Base-by-base conservation (phyloP, 2,329 filamentous ascomycete species). In the Endoconidiophora laricicola region DNA sequence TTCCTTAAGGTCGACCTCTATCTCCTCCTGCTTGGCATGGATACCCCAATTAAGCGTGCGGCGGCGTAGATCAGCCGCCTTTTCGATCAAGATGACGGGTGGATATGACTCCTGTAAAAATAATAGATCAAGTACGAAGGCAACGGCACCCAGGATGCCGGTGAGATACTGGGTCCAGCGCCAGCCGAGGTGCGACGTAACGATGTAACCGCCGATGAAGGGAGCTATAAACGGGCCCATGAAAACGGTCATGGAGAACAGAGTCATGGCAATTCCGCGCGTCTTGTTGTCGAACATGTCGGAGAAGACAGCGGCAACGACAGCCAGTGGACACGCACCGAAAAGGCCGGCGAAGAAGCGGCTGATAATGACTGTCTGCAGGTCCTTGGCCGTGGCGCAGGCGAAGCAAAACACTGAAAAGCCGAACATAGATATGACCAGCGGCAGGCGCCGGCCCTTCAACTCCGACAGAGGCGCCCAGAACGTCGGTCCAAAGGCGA, bases 331-430 rank as follows among this genome's bases (percentile, higher is more conserved):
- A 53, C 76, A 80, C 47, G 79, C 80, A 24, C 81, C 82, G 55
- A 82, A 82, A 60, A 83, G 81, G 45, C 84, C 83, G 53, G 68
- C 67, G 57, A 87, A 83, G 66, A 90, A 85, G 12, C 84, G 77
- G 58, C 77, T 79, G 52, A 87, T 72, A 22, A 84, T 67, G 18
- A 90, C 67, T 0, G 80, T 79, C 58, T 81, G 78, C 43, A 87
- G 70, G 54, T 80, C 80, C 58, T 83, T 79, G 53, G 71, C 73
- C 3, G 76, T 75, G 6, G 78, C 82, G 44, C 76, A 71, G 4
- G 73, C 78, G 52, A 83, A 70, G 44, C 76, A 78, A 61, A 83
- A 79, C 55, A 85, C 62, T 52, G 79, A 79, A 60, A 87, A 85
- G 37, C 78, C 78, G 58, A 81, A 78, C 72, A 79, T 78, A 57